Conservation (phyloP, 306 rosid genomes). For the Mucuna pruriens region DNA sequence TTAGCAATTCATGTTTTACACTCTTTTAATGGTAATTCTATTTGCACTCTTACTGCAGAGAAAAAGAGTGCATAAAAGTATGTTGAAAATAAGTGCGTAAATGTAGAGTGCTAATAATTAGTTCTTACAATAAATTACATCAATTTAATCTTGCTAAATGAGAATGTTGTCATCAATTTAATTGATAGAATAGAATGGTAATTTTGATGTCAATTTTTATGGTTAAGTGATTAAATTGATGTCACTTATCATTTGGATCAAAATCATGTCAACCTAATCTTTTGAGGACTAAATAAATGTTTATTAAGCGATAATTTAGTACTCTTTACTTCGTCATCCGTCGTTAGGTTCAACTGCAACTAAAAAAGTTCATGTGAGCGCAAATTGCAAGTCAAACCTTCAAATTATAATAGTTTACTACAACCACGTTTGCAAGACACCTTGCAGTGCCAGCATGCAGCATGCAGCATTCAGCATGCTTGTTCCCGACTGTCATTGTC, state of each 20-base stretch:
- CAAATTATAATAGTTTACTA: neutral
- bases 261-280: neutral
- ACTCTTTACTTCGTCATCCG: neutral
- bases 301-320: neutral
- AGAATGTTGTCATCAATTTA: no score
- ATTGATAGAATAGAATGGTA: no score
- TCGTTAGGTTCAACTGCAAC: neutral
- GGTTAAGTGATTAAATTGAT: neutral
- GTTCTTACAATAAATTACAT: no score
- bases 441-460: neutral
- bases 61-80: neutral
- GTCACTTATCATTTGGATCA: neutral
- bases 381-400: neutral
- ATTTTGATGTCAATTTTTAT: neutral
- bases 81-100: no score
- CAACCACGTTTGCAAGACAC: neutral
- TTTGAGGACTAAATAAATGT: neutral
- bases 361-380: neutral
- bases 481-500: neutral
- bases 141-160: no score
- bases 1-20: neutral
- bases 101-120: no score
- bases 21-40: no score
- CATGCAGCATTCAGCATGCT: slow-evolving; percentile 16
- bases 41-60: no score